A percentile compares a stretch with the other conserved stretches of the same genome.
Evolutionary conservation across 805 yeast genomes (phyloP).

Genomic region (Candida stauntonica): DNA sequence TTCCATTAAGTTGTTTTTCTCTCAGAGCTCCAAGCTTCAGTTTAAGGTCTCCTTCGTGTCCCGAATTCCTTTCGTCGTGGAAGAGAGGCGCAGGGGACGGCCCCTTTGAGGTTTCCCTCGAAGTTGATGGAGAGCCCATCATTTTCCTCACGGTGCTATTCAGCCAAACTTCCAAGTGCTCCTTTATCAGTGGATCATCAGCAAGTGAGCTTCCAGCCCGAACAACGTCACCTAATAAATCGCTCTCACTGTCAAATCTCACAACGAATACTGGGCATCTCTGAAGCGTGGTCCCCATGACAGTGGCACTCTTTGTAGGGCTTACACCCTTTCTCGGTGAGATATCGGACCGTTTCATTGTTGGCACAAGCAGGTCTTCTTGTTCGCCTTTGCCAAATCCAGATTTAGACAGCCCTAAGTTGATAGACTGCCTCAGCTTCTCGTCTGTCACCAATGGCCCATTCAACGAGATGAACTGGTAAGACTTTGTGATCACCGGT

Average conservation of each 20-base stretch:
- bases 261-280: slow-evolving; percentile 38
- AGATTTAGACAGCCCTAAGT: slow-evolving; percentile 24
- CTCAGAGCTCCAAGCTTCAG: slow-evolving; percentile 12
- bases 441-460: slow-evolving; percentile 25
- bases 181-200: not conserved
- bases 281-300: slow-evolving; percentile 31
- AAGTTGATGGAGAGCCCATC: too few relatives aligned
- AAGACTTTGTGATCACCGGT: slow-evolving; percentile 32
- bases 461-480: slow-evolving; percentile 46
- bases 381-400: slow-evolving; percentile 21
- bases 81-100: too few relatives aligned
- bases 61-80: too few relatives aligned
- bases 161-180: too few relatives aligned
- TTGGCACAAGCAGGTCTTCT: slow-evolving; percentile 12
- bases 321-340: slow-evolving; percentile 24
- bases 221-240: too few relatives aligned
- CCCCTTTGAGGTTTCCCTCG: too few relatives aligned
- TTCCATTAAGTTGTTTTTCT: slow-evolving; percentile 13
- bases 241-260: slow-evolving; percentile 11
- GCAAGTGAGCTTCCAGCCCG: not conserved
- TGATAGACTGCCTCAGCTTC: slow-evolving; percentile 21
- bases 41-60: slow-evolving; percentile 2
- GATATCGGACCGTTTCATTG: slow-evolving; percentile 11
- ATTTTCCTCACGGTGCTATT: too few relatives aligned
- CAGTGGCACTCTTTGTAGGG: slow-evolving; percentile 23